A percentile compares a stretch with the other conserved stretches of the same genome.
phyloP scores from a whole-genome alignment of 2,329 filamentous ascomycete species.

The Paecilomyces sp. region DNA sequence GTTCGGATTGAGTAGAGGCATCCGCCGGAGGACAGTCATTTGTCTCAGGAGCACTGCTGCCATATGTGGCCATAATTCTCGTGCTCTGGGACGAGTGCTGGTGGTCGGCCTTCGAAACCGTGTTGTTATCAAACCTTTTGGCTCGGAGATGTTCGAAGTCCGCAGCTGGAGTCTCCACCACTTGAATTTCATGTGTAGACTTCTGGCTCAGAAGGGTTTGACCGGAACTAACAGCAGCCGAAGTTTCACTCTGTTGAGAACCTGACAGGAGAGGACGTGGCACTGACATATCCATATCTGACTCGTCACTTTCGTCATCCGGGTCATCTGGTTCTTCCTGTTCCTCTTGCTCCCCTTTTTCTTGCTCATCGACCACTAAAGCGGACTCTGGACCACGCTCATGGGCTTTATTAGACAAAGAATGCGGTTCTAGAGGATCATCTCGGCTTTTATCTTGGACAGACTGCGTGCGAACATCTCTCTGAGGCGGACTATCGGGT shows the following conservation, averaged over 20 bases:
- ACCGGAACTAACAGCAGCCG: slow-evolving; percentile 15
- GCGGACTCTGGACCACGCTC: neutral
- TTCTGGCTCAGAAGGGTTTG: slow-evolving; percentile 11
- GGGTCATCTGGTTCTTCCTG: neutral
- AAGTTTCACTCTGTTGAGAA: slow-evolving; percentile 12
- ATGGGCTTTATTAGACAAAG: neutral
- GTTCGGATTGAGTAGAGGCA: neutral
- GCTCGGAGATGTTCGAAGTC: slow-evolving; percentile 6
- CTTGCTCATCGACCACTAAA: neutral
- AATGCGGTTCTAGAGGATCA: neutral
- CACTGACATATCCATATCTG: slow-evolving; percentile 28
- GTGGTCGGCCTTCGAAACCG: neutral
- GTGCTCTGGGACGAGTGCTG: slow-evolving; percentile 14
- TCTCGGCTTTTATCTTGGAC: neutral
- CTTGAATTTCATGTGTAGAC: slow-evolving; percentile 19
- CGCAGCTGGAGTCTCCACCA: slow-evolving; percentile 21
- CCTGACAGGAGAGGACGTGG: slow-evolving; percentile 20
- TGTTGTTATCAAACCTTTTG: neutral
- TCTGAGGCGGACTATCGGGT: slow-evolving; percentile 18
- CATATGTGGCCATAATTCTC: slow-evolving; percentile 25
- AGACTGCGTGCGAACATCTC: neutral
- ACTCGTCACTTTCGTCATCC: slow-evolving; percentile 22
- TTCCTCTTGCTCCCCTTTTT: slow-evolving; percentile 2
- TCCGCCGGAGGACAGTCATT: slow-evolving; percentile 2
- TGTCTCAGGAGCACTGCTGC: slow-evolving; percentile 13